A percentile compares a stretch with the other conserved stretches of the same genome.
These are phyloP conservation scores for Sequoiadendron giganteum DNA, from an alignment of 75 land plant species.

Conservation along the genomic window DNA sequence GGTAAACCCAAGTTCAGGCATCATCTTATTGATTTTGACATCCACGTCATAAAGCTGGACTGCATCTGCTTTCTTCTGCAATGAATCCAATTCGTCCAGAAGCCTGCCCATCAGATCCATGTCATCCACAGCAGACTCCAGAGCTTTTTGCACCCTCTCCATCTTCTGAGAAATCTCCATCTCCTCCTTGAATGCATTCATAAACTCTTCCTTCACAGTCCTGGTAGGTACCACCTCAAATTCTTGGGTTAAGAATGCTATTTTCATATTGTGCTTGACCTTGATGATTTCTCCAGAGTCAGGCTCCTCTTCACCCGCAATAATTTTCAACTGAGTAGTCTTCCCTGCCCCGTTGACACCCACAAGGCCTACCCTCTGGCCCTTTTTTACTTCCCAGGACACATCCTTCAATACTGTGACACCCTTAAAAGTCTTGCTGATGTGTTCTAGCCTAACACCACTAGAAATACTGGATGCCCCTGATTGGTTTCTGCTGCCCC, in stretches of 20 bases:
- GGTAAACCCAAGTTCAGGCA: slow-evolving; percentile 88
- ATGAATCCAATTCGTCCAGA: slow-evolving; percentile 79
- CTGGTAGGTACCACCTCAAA: slow-evolving; percentile 78
- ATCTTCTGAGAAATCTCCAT: slow-evolving; percentile 67
- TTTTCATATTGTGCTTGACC: slow-evolving; percentile 81
- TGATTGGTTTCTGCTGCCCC: slow-evolving; percentile 16
- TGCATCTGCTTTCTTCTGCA: slow-evolving; percentile 78
- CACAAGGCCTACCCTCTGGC: slow-evolving; percentile 91
- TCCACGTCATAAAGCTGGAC: slow-evolving; percentile 68
- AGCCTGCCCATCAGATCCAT: slow-evolving; percentile 86
- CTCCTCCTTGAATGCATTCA: slow-evolving; percentile 80
- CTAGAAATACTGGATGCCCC: slow-evolving; percentile 89
- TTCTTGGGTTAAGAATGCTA: slow-evolving; percentile 87
- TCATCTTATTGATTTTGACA: slow-evolving; percentile 78
- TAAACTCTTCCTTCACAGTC: slow-evolving; percentile 84
- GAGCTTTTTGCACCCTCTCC: slow-evolving; percentile 89
- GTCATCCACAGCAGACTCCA: slow-evolving; percentile 75
- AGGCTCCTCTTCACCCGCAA: slow-evolving; percentile 74
- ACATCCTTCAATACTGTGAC: slow-evolving; percentile 78
- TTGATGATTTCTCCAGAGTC: slow-evolving; percentile 87
- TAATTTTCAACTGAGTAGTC: slow-evolving; percentile 90
- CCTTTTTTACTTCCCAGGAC: slow-evolving; percentile 92
- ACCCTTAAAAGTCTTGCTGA: slow-evolving; percentile 81
- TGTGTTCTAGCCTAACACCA: slow-evolving; percentile 82
- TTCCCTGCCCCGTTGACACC: slow-evolving; percentile 98